A percentile compares a stretch with the other conserved stretches of the same genome.
These are phyloP conservation scores for Alternaria longipes DNA, from an alignment of 2,329 filamentous ascomycete species.

Conservation along the genomic window DNA sequence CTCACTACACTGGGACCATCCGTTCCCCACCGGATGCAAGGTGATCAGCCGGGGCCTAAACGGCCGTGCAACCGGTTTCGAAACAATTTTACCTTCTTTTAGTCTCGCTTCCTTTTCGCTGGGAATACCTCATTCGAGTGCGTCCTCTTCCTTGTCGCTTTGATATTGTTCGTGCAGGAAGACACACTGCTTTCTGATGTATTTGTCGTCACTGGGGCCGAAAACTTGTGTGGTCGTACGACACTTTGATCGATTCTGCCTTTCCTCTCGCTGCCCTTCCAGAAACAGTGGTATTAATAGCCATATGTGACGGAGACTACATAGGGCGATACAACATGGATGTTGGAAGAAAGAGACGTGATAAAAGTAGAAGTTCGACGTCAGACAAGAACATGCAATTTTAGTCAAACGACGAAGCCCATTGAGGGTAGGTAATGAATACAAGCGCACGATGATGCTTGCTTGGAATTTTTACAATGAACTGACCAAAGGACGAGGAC, in stretches of 20 bases:
- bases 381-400: not conserved
- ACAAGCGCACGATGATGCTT: not conserved
- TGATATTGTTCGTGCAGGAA: constrained; percentile 31
- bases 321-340: not conserved
- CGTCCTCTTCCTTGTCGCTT: constrained; percentile 17
- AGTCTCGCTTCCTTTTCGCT: constrained; percentile 21
- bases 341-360: not conserved
- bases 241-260: constrained; percentile 7
- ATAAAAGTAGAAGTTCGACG: not conserved
- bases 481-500: not conserved
- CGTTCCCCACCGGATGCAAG: constrained; percentile 27
- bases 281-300: constrained; percentile 16
- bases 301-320: not conserved
- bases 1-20: constrained; percentile 29
- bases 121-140: constrained; percentile 3
- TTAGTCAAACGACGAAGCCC: not conserved
- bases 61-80: constrained; percentile 30
- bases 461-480: not conserved
- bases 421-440: not conserved
- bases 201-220: constrained; percentile 17
- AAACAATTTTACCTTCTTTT: constrained; percentile 40
- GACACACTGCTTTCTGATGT: not conserved
- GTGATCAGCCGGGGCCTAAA: constrained; percentile 18
- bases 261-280: constrained; percentile 1
- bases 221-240: constrained; percentile 1